phyloP scores from a whole-genome alignment of 495 filamentous ascomycete genomes.

The Hyphodiscus hymeniophilus region DNA sequence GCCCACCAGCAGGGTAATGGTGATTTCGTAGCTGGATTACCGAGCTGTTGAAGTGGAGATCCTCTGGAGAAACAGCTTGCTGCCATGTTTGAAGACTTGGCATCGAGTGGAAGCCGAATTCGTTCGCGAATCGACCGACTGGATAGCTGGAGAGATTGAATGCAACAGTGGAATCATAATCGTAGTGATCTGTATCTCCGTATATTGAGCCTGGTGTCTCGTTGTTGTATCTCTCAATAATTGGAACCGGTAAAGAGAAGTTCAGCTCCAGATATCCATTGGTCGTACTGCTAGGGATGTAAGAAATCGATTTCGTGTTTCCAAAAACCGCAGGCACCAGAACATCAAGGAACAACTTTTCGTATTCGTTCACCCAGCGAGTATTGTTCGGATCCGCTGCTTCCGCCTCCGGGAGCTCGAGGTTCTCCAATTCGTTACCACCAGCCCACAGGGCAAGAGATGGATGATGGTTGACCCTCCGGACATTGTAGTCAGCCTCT shows the following conservation, averaged over 20 bases:
- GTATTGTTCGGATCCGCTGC: conserved; percentile 46
- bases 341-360: conserved; percentile 51
- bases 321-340: conserved; percentile 54
- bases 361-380: conserved; percentile 49
- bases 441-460: conserved; percentile 72
- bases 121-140: conserved; percentile 66
- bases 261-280: conserved; percentile 55
- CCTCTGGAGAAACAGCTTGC: conserved; percentile 10
- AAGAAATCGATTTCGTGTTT: conserved; percentile 58
- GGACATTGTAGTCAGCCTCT: conserved; percentile 61
- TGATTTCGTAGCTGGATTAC: conserved; percentile 59
- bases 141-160: conserved; percentile 28
- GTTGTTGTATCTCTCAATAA: conserved; percentile 55
- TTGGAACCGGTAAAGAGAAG: conserved; percentile 46
- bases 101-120: conserved; percentile 75
- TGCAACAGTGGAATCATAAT: conserved; percentile 42
- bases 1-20: conserved; percentile 48
- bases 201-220: conserved; percentile 47
- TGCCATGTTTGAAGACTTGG: conserved; percentile 29
- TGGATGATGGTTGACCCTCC: conserved; percentile 65
- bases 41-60: conserved; percentile 57
- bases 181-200: conserved; percentile 63
- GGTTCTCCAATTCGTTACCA: conserved; percentile 84
- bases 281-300: conserved; percentile 59
- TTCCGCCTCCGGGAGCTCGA: conserved; percentile 44